Evolutionary conservation across 2,329 filamentous ascomycete species (phyloP).

Genomic region (Scedosporium minutisporum): DNA sequence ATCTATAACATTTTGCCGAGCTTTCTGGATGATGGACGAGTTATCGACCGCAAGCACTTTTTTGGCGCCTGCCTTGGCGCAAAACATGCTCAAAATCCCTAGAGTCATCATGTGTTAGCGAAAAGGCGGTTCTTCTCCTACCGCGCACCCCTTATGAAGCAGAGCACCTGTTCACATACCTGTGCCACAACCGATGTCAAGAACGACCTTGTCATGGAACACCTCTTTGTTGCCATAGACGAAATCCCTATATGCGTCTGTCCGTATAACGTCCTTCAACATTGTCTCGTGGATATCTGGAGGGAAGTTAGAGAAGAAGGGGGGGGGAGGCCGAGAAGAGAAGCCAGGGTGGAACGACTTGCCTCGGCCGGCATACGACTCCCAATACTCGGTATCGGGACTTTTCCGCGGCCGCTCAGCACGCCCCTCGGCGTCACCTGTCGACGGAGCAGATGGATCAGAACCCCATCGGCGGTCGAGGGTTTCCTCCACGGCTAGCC

Average conservation of each 20-base stretch:
- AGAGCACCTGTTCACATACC: conserved; percentile 27
- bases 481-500: conserved; percentile 54
- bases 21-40: conserved; percentile 80
- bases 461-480: conserved; percentile 56
- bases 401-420: conserved; percentile 18
- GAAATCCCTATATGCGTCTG: conserved; percentile 88
- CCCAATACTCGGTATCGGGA: conserved; percentile 40
- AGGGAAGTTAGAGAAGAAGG: neutral
- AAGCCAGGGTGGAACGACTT: conserved; percentile 13
- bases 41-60: conserved; percentile 88
- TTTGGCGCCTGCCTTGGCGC: conserved; percentile 77
- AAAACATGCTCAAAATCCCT: conserved; percentile 91
- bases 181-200: conserved; percentile 83
- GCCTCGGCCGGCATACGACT: conserved; percentile 57
- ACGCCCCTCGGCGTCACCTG: conserved; percentile 16
- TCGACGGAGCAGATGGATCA: conserved; percentile 30
- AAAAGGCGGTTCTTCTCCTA: neutral
- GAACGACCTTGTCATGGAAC: conserved; percentile 75
- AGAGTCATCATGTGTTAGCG: neutral
- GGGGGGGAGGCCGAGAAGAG: neutral
- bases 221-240: conserved; percentile 85
- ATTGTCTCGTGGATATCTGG: conserved; percentile 92
- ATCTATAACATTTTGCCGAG: conserved; percentile 71
- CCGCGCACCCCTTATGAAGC: conserved; percentile 11
- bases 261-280: conserved; percentile 83